Evolutionary conservation across 192 early-diverging fungal genomes (phyloP).

Genomic region (Fimicolochytrium jonesii): DNA sequence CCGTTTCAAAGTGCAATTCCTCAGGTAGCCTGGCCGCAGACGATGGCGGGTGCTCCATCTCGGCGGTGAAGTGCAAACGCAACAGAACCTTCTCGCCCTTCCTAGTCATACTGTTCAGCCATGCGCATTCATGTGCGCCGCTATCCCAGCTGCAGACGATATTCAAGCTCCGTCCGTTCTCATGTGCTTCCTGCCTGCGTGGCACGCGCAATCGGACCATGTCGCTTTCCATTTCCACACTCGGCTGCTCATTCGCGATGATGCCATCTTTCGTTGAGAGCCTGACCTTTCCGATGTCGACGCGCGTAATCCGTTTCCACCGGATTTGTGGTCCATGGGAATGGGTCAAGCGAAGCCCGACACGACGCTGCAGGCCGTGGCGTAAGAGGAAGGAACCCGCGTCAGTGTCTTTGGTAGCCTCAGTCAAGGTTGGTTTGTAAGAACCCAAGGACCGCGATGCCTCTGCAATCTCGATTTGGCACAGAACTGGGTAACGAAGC

Average conservation of each 20-base stretch:
- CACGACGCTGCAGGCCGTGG: constrained; percentile 37
- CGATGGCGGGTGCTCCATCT: no score
- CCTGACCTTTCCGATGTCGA: constrained; percentile 27
- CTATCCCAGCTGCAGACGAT: constrained; percentile 34
- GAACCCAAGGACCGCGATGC: constrained; percentile 22
- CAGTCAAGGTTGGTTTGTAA: constrained; percentile 35
- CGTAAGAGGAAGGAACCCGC: constrained; percentile 32
- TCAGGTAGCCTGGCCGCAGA: no score
- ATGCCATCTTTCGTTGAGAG: constrained; percentile 7
- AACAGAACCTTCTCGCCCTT: constrained; percentile 8
- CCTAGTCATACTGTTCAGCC: constrained; percentile 25
- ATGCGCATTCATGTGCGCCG: constrained; percentile 15
- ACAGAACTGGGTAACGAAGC: constrained; percentile 24
- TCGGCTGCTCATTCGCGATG: constrained; percentile 19
- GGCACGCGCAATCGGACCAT: constrained; percentile 26
- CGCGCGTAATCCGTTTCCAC: constrained; percentile 20
- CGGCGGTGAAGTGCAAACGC: constrained; percentile 26
- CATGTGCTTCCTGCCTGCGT: neutral
- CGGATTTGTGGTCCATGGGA: constrained; percentile 25
- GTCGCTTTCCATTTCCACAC: neutral
- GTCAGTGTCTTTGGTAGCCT: constrained; percentile 9
- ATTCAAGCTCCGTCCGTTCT: constrained; percentile 29
- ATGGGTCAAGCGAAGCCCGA: constrained; percentile 27
- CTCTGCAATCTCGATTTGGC: constrained; percentile 36
- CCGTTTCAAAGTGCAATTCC: no score